Conservation (phyloP, 1,284 basidiomycete species). For the Termitomyces sp. region DNA sequence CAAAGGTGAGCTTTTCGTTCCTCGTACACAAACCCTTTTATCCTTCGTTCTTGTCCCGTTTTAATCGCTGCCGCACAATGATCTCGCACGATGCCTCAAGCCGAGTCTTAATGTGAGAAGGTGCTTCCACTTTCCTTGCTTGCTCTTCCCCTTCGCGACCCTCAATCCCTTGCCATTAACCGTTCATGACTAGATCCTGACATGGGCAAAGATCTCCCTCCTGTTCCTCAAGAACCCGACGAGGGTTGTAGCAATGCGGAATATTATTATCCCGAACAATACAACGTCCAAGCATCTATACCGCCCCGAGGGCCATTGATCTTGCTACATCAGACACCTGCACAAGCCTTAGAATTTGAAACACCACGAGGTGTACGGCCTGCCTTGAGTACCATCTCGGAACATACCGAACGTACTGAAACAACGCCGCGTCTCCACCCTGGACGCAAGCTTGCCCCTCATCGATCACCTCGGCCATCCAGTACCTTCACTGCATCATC, state of each 20-base stretch:
- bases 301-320: constrained; percentile 51
- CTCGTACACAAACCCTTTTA: constrained; percentile 23
- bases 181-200: constrained; percentile 15
- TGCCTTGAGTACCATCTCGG: constrained; percentile 56
- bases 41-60: constrained; percentile 22
- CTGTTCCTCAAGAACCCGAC: constrained; percentile 16
- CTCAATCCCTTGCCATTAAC: constrained; percentile 8
- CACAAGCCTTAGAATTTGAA: constrained; percentile 14
- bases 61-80: constrained; percentile 15
- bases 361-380: constrained; percentile 11
- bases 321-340: constrained; percentile 37
- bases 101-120: constrained; percentile 29
- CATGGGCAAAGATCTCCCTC: constrained; percentile 21
- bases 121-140: constrained; percentile 33
- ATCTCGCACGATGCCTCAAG: constrained; percentile 10
- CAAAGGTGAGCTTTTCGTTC: constrained; percentile 66
- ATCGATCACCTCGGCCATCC: constrained; percentile 33
- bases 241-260: constrained; percentile 18
- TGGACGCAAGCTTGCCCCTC: constrained; percentile 31
- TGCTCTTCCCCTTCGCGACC: constrained; percentile 8
- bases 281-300: constrained; percentile 16
- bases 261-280: constrained; percentile 19
- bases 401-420: constrained; percentile 60
- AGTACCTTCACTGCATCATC: constrained; percentile 48
- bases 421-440: constrained; percentile 41